A percentile compares a stretch with the other conserved stretches of the same genome.
phyloP scores from a whole-genome alignment of 2,329 filamentous ascomycete genomes.

The Colletotrichum australisinense region DNA sequence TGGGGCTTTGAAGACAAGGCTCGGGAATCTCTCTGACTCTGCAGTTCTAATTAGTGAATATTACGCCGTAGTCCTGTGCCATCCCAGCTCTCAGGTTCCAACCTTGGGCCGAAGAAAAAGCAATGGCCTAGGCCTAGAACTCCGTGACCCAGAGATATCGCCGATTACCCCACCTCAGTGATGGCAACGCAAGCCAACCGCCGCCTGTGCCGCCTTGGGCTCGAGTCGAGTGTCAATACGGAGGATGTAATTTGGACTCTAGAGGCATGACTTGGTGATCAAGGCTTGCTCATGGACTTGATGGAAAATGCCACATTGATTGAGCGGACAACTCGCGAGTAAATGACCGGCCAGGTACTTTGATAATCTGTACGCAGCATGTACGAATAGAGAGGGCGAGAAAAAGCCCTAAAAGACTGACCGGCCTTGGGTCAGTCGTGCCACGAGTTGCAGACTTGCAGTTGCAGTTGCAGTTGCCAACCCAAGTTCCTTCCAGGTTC shows the following conservation, averaged over 20 bases:
- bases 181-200: not conserved
- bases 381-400: not conserved
- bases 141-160: not conserved
- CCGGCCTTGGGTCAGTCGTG: not conserved
- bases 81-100: not conserved
- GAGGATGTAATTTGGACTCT: too few species aligned
- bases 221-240: not conserved
- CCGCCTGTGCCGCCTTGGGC: not conserved
- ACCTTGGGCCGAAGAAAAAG: not conserved
- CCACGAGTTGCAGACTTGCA: not conserved
- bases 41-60: not conserved
- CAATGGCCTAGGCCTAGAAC: constrained; percentile 15
- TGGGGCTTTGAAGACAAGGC: not conserved
- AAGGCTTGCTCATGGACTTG: not conserved
- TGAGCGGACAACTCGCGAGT: not conserved
- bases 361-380: too few species aligned
- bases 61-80: not conserved
- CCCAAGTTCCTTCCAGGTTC: not conserved
- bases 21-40: not conserved
- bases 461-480: not conserved
- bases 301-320: not conserved
- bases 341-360: too few species aligned
- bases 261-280: not conserved
- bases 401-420: not conserved
- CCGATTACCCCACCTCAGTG: constrained; percentile 5